Conservation (phyloP, 2,329 filamentous ascomycete species). For the Penicillium oxalicum region DNA sequence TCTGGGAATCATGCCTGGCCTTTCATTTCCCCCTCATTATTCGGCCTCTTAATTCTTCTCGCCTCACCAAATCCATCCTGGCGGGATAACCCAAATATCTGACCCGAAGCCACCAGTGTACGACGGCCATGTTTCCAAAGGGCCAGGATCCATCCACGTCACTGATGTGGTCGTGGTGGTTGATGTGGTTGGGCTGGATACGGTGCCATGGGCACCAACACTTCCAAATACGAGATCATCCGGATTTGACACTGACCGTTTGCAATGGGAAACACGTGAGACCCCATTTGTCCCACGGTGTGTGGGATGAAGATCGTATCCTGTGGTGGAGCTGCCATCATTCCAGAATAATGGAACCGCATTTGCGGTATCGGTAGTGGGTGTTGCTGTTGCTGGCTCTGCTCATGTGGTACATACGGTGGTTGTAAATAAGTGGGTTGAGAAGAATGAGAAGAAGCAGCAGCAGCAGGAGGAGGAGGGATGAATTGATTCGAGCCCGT, state of each 20-base stretch:
- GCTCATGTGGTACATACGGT: too few relatives aligned
- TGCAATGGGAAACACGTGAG: background rate
- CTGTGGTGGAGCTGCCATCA: background rate
- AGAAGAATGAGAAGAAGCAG: background rate
- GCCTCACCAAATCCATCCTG: too few relatives aligned
- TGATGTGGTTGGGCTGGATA: background rate
- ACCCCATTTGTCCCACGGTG: background rate
- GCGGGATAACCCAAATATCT: too few relatives aligned
- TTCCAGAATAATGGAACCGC: background rate
- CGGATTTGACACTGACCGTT: slow-evolving; percentile 1
- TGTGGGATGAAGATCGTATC: background rate
- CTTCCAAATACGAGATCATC: slow-evolving; percentile 1
- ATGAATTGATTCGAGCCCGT: too few relatives aligned
- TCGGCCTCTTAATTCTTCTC: too few relatives aligned
- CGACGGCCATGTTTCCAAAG: too few relatives aligned
- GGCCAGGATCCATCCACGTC: background rate
- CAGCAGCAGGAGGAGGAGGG: too few relatives aligned
- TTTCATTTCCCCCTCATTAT: too few relatives aligned
- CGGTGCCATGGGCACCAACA: background rate
- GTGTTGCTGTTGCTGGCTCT: background rate
- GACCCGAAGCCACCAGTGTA: too few relatives aligned
- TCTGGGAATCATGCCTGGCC: too few relatives aligned
- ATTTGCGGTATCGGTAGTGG: background rate
- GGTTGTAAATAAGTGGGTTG: background rate
- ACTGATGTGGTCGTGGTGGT: background rate